Evolutionary conservation across 2,329 filamentous ascomycete species (phyloP).

Genomic region (Colletotrichum navitas): DNA sequence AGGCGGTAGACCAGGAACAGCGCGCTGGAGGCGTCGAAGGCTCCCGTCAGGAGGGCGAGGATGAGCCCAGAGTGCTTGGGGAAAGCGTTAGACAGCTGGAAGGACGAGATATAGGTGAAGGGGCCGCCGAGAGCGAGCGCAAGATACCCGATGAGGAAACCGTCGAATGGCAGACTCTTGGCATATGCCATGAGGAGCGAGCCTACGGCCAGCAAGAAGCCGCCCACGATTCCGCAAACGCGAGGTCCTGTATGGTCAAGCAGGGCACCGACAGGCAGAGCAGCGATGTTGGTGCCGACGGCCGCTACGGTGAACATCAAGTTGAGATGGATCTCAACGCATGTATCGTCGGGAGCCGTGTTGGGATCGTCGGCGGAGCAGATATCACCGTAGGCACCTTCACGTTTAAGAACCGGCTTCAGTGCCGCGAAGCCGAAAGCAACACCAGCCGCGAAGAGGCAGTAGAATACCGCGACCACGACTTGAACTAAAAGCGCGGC

Average conservation of each 20-base stretch:
- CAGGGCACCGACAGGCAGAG: conserved; percentile 86
- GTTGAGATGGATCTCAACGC: conserved; percentile 76
- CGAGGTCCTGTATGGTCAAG: conserved; percentile 86
- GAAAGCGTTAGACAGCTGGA: conserved; percentile 88
- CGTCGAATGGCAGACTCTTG: conserved; percentile 76
- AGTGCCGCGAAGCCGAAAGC: conserved; percentile 89
- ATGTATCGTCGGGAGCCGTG: conserved; percentile 53
- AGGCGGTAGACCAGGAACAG: conserved; percentile 82
- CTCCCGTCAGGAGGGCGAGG: conserved; percentile 82
- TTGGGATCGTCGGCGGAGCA: conserved; percentile 59
- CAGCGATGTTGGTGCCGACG: conserved; percentile 88
- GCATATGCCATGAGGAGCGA: conserved; percentile 79
- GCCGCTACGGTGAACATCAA: conserved; percentile 94
- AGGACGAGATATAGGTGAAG: conserved; percentile 85
- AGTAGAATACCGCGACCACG: conserved; percentile 54
- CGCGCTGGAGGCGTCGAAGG: conserved; percentile 86
- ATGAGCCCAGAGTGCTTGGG: conserved; percentile 83
- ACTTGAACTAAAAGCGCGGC: conserved; percentile 51
- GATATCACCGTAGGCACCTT: conserved; percentile 76
- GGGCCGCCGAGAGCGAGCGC: conserved; percentile 83
- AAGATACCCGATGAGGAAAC: conserved; percentile 79
- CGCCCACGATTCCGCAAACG: conserved; percentile 79
- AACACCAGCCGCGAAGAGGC: conserved; percentile 68
- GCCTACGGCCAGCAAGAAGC: conserved; percentile 76
- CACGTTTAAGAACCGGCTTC: conserved; percentile 81